Base-by-base conservation (phyloP, 768 basidiomycete genomes). In the Mycena indigotica region DNA sequence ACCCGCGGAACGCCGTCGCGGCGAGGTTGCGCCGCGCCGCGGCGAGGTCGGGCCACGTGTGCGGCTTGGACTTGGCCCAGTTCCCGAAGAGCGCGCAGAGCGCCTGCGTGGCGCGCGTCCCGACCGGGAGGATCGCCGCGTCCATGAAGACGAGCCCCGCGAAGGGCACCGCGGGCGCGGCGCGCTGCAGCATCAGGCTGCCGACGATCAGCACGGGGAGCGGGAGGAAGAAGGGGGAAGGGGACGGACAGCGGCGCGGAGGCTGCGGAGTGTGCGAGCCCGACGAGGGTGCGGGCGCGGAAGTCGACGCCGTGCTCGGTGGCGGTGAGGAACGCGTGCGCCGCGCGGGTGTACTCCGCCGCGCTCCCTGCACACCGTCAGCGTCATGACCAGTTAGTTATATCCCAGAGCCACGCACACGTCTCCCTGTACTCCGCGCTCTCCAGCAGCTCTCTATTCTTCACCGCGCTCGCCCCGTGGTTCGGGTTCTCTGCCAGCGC, bases 181-280 rank as follows among this genome's bases (percentile, higher is more conserved):
- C 16, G 21, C 35, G 53, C 52, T 56, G 60, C 5, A 66, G 54
- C 21, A 66, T 26, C 29, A 66, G 49, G 25, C 63, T 66, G 50
- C 35, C 21, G 32, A 35, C 0, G 24, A n/a, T 28, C 12, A 19
- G 23, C 21, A 29, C 10, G 2, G 25, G 3, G 23, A 29, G 44
- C 21, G 53, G 40, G 21, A 6, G 21, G 17, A 28, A 12, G 25
- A 4, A 16, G 10, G 39, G 35, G 3, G n/a, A 1, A 25, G n/a
- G 19, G n/a, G 29, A 60, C 63, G n/a, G 28, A 64, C 65, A 66
- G 32, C 1, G 63, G 50, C 1, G 63, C 48, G 6, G 62, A 57
- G 8, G 39, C 63, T 8, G 55, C 65, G 15, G 65, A 66, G 50
- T 66, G 65, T 5, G 62, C 60, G 19, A 64, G 30, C 3, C 63